Percentiles rank a stretch among this genome's conserved stretches.
These are phyloP conservation scores for Populus hybrid DNA, from an alignment of 441 rosid species.

Conservation along the genomic window DNA sequence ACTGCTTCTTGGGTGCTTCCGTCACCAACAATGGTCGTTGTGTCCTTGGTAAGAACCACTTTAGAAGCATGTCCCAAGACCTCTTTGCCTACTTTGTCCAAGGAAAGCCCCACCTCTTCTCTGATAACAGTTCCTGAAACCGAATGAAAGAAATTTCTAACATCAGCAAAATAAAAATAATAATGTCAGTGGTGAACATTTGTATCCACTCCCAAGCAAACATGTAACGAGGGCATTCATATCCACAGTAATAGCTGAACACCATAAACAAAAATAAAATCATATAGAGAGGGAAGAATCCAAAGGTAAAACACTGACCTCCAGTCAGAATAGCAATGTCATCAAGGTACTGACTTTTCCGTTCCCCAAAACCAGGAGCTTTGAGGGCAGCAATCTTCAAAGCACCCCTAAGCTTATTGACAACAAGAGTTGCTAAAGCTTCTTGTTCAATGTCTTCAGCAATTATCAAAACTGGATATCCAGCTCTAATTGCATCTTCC, in stretches of 20 bases:
- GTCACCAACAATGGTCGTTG: conserved; percentile 81
- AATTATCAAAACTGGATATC: conserved; percentile 62
- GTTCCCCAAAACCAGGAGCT: conserved; percentile 98
- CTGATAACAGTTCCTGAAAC: conserved; percentile 70
- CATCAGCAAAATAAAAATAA: not conserved
- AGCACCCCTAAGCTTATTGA: conserved; percentile 91
- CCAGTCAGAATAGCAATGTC: conserved; percentile 92
- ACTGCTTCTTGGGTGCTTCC: conserved; percentile 90
- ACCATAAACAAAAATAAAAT: not conserved
- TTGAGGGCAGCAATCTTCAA: conserved; percentile 93
- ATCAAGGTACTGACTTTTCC: conserved; percentile 94
- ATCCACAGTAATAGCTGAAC: not conserved
- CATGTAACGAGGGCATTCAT: not conserved
- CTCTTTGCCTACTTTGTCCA: conserved; percentile 84
- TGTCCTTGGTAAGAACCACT: conserved; percentile 86
- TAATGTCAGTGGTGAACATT: not conserved
- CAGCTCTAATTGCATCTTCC: conserved; percentile 85
- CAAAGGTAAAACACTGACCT: conserved; percentile 35
- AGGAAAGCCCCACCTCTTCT: conserved; percentile 84
- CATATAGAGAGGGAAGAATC: not conserved
- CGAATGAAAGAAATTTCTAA: conserved; percentile 8
- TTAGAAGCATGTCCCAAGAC: conserved; percentile 80
- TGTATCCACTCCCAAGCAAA: not conserved
- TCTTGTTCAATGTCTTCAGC: conserved; percentile 98
- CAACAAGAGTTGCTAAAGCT: conserved; percentile 94